Base-by-base conservation (phyloP, 2,329 filamentous ascomycete genomes). In the Colletotrichum somersetense region DNA sequence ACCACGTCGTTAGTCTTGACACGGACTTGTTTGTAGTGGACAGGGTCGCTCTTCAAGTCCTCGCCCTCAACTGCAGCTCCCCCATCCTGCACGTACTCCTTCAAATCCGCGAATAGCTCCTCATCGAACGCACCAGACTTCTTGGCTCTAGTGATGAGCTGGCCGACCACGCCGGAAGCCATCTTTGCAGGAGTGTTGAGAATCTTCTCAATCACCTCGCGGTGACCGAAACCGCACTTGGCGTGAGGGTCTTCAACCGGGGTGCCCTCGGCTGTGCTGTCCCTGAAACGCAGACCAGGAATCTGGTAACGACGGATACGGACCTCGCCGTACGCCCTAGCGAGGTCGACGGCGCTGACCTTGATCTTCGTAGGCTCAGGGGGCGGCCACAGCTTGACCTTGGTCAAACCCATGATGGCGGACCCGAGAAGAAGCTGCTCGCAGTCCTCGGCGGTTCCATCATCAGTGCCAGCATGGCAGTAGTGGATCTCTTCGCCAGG, bases 391-490 rank as follows among this genome's bases (percentile, higher is more conserved):
- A 72, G 69, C 52, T 58, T 53, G 30, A 58, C 58, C 58, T 72
- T 72, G 44, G 69, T 72, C 44, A 72, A 30, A 38, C 69, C 69
- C 69, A 72, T 72, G n/a, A 72, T 72, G 59, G 69, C 69, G n/a
- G 69, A 72, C 10, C 69, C 69, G 58, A 72, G 69, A 2, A 72
- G 69, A 3, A 72, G 69, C 65, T 72, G 69, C 59, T 72, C 69
- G 65, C 69, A 72, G 65, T 72, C 69, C 58, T 72, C 69, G 20
- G 58, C 58, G 44, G 69, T 72, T 5, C 69, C 69, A 38, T 72
- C 69, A 5, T 72, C 69, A 14, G 58, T 72, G 35, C 69, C 69
- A 18, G 69, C 69, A 53, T 72, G 69, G 65, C 69, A 72, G 58
- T 72, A 72, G 58, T 38, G 53, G 30, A 72, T 59, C 53, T 72